Conservation (phyloP, 2,329 filamentous ascomycete genomes). For the Aspergillus chevalieri region DNA sequence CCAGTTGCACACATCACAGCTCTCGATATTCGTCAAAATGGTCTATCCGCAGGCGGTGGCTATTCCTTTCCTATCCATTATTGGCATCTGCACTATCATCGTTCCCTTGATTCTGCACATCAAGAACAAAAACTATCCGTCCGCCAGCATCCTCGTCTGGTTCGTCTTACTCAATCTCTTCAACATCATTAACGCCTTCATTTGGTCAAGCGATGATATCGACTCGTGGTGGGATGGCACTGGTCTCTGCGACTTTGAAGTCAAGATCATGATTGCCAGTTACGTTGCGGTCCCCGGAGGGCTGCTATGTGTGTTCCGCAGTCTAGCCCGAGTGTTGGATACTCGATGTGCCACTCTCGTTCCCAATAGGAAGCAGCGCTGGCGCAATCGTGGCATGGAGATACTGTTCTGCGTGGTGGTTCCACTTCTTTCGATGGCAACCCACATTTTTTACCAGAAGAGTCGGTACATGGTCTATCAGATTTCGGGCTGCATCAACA, state of each 20-base stretch:
- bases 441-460: constrained; percentile 56
- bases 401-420: constrained; percentile 50
- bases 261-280: constrained; percentile 51
- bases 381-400: constrained; percentile 46
- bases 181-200: constrained; percentile 55
- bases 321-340: constrained; percentile 56
- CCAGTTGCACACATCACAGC: background rate
- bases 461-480: constrained; percentile 53
- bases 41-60: constrained; percentile 29
- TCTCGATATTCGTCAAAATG: constrained; percentile 5
- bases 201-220: constrained; percentile 58
- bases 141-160: constrained; percentile 52
- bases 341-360: constrained; percentile 50
- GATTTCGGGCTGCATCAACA: constrained; percentile 54
- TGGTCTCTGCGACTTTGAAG: constrained; percentile 60
- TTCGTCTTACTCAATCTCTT: constrained; percentile 52
- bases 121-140: constrained; percentile 55
- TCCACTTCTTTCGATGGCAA: constrained; percentile 50
- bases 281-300: constrained; percentile 49
- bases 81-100: constrained; percentile 49
- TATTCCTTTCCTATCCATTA: constrained; percentile 45
- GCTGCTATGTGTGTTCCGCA: constrained; percentile 54
- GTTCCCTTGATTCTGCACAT: constrained; percentile 57
- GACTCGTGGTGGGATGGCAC: constrained; percentile 52
- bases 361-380: constrained; percentile 44